phyloP scores from a whole-genome alignment of 2,329 filamentous ascomycete species.

The Mycocentrospora acerina region DNA sequence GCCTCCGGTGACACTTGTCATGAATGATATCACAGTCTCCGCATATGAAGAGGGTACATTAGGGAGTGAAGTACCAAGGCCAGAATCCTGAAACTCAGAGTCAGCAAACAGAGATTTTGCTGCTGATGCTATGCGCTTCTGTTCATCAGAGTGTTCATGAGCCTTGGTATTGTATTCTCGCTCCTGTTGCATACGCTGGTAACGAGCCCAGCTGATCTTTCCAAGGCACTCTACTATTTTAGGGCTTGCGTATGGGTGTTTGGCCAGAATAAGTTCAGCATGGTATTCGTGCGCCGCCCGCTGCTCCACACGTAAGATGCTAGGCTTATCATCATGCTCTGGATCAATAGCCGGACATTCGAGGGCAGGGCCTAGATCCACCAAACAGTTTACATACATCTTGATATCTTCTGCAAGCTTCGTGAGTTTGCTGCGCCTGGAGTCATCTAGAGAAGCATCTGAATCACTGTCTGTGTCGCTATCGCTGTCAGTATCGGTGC shows the following conservation, averaged over 20 bases:
- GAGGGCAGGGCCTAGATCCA: constrained; percentile 16
- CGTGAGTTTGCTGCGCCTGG: not conserved
- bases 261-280: constrained; percentile 14
- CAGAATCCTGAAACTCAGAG: constrained; percentile 25
- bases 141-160: too few relatives aligned
- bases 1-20: constrained; percentile 15
- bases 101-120: constrained; percentile 6
- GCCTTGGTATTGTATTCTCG: constrained; percentile 7
- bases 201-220: constrained; percentile 22
- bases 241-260: constrained; percentile 13
- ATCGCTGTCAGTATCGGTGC: not conserved
- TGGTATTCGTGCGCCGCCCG: constrained; percentile 21
- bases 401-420: constrained; percentile 10
- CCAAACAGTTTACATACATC: constrained; percentile 15
- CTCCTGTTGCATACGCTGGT: constrained; percentile 18
- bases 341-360: constrained; percentile 20
- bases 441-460: not conserved
- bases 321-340: constrained; percentile 6
- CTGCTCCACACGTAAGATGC: constrained; percentile 4
- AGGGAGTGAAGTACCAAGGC: constrained; percentile 20
- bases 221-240: constrained; percentile 14
- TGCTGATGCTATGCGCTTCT: not conserved
- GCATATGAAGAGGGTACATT: constrained; percentile 12
- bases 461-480: constrained; percentile 11
- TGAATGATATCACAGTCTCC: constrained; percentile 16